A percentile compares a stretch with the other conserved stretches of the same genome.
phyloP scores from a whole-genome alignment of 768 basidiomycete genomes.

The Termitomyces sp. region DNA sequence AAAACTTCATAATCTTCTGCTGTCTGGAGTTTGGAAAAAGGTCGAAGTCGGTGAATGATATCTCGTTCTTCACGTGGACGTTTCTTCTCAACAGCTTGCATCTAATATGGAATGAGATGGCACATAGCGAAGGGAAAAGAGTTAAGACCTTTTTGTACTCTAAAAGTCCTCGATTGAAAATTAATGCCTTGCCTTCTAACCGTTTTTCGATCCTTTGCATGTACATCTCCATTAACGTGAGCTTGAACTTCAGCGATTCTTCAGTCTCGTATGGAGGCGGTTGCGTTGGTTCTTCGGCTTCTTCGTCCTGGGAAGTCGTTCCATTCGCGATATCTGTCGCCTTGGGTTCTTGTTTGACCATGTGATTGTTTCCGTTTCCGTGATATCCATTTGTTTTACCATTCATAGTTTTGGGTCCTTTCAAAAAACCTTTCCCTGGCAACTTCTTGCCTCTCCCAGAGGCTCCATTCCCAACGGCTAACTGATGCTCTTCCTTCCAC shows the following conservation, averaged over 20 bases:
- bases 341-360: conserved; percentile 30
- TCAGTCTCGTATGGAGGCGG: conserved; percentile 80
- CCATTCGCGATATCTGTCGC: conserved; percentile 44
- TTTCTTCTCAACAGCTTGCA: conserved; percentile 90
- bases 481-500: conserved; percentile 42
- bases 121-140: neutral
- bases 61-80: conserved; percentile 88
- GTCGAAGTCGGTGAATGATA: conserved; percentile 80
- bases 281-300: conserved; percentile 56
- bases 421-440: conserved; percentile 35
- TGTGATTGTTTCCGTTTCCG: conserved; percentile 34
- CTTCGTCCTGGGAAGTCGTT: conserved; percentile 45
- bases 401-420: conserved; percentile 29
- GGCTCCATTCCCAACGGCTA: conserved; percentile 19
- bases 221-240: conserved; percentile 88
- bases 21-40: conserved; percentile 87
- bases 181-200: conserved; percentile 76
- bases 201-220: conserved; percentile 83
- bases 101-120: conserved; percentile 36
- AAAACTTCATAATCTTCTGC: conserved; percentile 89
- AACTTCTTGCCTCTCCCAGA: conserved; percentile 20
- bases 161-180: conserved; percentile 87
- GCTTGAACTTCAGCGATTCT: conserved; percentile 82
- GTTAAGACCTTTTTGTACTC: conserved; percentile 89
- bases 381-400: conserved; percentile 42